Conservation (phyloP, 305 asterid species). For the Fraxinus nigra region DNA sequence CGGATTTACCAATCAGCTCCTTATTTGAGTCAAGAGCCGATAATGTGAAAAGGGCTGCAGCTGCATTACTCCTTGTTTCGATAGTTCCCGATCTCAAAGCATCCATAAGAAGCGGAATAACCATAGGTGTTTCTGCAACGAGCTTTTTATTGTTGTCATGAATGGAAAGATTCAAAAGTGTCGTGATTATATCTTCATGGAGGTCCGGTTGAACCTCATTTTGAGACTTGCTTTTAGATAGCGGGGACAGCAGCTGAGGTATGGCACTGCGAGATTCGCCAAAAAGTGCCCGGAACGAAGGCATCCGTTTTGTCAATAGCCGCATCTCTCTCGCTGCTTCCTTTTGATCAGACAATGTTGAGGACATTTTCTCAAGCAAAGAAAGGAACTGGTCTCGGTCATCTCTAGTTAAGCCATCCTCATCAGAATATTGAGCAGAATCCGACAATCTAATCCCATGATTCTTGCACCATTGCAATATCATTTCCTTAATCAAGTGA, state of each 20-base stretch:
- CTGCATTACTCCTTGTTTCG: conserved; percentile 50
- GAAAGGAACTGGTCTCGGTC: conserved; percentile 32
- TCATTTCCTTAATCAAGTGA: conserved; percentile 41
- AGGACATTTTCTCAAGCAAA: conserved; percentile 38
- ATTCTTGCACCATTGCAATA: conserved; percentile 46
- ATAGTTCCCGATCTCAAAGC: conserved; percentile 40
- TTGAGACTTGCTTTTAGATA: conserved; percentile 23
- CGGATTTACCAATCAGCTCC: conserved; percentile 41
- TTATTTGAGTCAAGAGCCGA: conserved; percentile 53
- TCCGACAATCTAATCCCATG: conserved; percentile 31
- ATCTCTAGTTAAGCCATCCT: conserved; percentile 35
- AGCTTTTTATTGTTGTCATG: conserved; percentile 48
- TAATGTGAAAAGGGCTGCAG: conserved; percentile 50
- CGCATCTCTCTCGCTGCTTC: conserved; percentile 44
- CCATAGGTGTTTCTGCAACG: conserved; percentile 44
- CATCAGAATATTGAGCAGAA: conserved; percentile 30
- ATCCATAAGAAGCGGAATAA: conserved; percentile 39
- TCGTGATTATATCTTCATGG: conserved; percentile 49
- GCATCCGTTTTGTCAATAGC: conserved; percentile 40
- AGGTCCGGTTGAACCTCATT: conserved; percentile 28
- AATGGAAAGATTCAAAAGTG: conserved; percentile 45
- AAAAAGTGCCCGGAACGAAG: conserved; percentile 46
- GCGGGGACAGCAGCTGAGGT: conserved; percentile 37
- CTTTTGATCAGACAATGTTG: conserved; percentile 37
- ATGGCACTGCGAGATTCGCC: conserved; percentile 40